Conservation (phyloP, 164 flowering plant genomes). For the Sextonia rubra region DNA sequence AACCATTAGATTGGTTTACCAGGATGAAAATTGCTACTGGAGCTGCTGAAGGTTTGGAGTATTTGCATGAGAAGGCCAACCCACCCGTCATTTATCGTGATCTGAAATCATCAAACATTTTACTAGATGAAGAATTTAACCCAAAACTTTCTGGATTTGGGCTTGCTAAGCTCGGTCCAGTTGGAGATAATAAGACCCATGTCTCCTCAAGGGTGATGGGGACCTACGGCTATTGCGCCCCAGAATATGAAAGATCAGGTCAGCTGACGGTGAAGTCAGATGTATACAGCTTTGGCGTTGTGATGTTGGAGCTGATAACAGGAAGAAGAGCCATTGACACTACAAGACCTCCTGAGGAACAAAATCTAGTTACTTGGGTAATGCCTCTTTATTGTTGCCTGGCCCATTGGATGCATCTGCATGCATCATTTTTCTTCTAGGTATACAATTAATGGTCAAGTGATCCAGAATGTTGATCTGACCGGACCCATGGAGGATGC, state of each 20-base stretch:
- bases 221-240: conserved; percentile 67
- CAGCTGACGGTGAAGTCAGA: conserved; percentile 56
- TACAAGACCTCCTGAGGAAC: conserved; percentile 46
- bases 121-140: conserved; percentile 42
- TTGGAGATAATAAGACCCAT: conserved; percentile 35
- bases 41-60: conserved; percentile 59
- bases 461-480: no score
- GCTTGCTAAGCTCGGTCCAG: conserved; percentile 50
- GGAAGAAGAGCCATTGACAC: conserved; percentile 68
- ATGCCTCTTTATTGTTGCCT: conserved; percentile 2
- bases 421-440: background rate
- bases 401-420: background rate
- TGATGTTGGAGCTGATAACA: conserved; percentile 58
- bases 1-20: conserved; percentile 42
- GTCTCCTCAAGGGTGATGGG: conserved; percentile 59
- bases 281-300: conserved; percentile 69
- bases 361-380: conserved; percentile 74
- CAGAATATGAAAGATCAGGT: conserved; percentile 53
- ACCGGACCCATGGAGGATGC: no score
- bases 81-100: conserved; percentile 67
- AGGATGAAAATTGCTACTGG: conserved; percentile 62
- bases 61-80: conserved; percentile 55
- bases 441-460: no score
- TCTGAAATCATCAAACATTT: conserved; percentile 56
- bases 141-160: conserved; percentile 65